Conservation (phyloP, 306 rosid species). For the Acacia crassicarpa region DNA sequence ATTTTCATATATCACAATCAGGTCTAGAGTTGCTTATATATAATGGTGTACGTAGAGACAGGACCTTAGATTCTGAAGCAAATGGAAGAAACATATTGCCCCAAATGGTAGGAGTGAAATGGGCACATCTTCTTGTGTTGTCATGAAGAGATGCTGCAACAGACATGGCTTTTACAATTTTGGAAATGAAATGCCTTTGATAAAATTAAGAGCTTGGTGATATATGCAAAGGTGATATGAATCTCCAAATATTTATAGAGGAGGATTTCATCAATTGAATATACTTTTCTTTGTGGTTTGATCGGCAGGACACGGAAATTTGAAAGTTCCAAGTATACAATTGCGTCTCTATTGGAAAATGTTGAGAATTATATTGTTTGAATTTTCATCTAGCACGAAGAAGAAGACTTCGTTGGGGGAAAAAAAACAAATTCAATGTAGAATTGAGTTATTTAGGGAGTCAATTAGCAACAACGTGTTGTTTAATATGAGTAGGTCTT, state of each 20-base stretch:
- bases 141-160: neutral
- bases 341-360: neutral
- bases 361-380: neutral
- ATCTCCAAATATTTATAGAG: neutral
- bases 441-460: no score
- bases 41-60: no score
- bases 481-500: no score
- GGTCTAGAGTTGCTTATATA: no score
- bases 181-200: neutral
- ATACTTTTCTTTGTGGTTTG: neutral
- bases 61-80: neutral
- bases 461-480: no score
- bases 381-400: neutral
- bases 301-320: neutral
- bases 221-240: neutral
- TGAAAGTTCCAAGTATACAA: no score
- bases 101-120: neutral
- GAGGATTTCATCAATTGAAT: no score
- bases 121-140: neutral
- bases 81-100: neutral
- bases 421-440: no score
- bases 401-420: neutral
- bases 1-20: neutral
- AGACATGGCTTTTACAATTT: neutral
- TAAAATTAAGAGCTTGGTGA: neutral